Conservation (phyloP, 805 yeast genomes). For the Saccharomycopsis selenospora region DNA sequence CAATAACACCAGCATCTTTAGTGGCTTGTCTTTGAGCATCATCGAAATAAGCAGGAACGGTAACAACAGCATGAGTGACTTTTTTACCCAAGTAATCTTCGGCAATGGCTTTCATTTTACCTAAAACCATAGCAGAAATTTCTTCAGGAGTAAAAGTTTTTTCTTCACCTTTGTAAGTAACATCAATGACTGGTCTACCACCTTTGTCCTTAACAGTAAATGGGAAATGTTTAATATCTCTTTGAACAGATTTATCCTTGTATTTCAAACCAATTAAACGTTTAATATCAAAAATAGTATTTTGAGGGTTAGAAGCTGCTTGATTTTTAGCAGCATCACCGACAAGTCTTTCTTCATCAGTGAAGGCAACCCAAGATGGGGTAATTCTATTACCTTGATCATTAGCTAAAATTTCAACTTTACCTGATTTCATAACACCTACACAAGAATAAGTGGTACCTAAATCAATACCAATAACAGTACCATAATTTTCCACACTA, state of each 20-base stretch:
- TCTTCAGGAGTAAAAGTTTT: conserved; percentile 87
- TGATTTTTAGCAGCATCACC: conserved; percentile 98
- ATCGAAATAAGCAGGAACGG: conserved; percentile 90
- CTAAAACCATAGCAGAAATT: conserved; percentile 84
- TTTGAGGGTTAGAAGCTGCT: conserved; percentile 79
- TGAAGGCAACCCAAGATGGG: conserved; percentile 90
- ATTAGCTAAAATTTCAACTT: conserved; percentile 88
- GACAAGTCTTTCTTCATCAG: conserved; percentile 83
- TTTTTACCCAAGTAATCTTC: conserved; percentile 81
- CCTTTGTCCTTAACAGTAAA: conserved; percentile 59
- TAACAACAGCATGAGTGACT: conserved; percentile 85
- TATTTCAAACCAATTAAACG: conserved; percentile 84
- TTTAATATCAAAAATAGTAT: conserved; percentile 87
- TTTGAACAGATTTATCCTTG: conserved; percentile 69
- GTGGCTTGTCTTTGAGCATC: conserved; percentile 95
- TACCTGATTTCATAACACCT: conserved; percentile 76
- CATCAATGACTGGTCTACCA: conserved; percentile 80
- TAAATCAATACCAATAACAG: conserved; percentile 88
- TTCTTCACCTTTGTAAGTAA: conserved; percentile 62
- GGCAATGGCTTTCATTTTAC: conserved; percentile 88
- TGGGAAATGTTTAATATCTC: conserved; percentile 78
- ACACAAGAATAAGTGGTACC: conserved; percentile 98
- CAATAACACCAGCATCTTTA: conserved; percentile 88
- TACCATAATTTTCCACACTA: conserved; percentile 43
- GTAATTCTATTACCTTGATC: conserved; percentile 98